A percentile compares a stretch with the other conserved stretches of the same genome.
Evolutionary conservation across 2,329 filamentous ascomycete genomes (phyloP).

Genomic region (Verticillium zaregamsianum): DNA sequence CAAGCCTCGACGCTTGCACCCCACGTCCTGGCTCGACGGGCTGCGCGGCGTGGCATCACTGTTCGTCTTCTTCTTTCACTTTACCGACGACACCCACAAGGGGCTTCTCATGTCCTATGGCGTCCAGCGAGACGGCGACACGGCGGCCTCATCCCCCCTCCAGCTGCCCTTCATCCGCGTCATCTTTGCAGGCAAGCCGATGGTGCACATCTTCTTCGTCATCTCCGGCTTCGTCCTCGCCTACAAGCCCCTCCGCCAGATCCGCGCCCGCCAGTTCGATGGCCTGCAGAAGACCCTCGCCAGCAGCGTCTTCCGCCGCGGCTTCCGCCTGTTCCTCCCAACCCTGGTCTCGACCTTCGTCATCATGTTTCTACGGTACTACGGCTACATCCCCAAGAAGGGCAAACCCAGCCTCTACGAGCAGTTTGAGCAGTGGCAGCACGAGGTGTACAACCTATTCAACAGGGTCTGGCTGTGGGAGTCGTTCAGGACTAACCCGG

Average conservation of each 20-base stretch:
- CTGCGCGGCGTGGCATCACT: constrained; percentile 44
- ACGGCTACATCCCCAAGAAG: constrained; percentile 26
- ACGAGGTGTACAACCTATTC: constrained; percentile 17
- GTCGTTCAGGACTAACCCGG: constrained; percentile 13
- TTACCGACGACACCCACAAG: constrained; percentile 35
- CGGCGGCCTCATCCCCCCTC: constrained; percentile 25
- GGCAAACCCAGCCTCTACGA: constrained; percentile 16
- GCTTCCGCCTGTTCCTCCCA: constrained; percentile 41
- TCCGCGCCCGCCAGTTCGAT: constrained; percentile 32
- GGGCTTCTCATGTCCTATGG: constrained; percentile 30
- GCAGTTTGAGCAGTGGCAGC: constrained; percentile 22
- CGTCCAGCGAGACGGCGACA: constrained; percentile 23
- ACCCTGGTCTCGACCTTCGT: constrained; percentile 37
- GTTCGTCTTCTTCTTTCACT: constrained; percentile 44
- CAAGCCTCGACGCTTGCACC: constrained; percentile 23
- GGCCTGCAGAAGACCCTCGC: constrained; percentile 34
- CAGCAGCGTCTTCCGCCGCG: constrained; percentile 42
- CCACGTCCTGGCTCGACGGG: constrained; percentile 45
- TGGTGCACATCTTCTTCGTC: constrained; percentile 49
- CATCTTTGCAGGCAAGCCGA: constrained; percentile 38
- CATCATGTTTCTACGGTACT: constrained; percentile 29
- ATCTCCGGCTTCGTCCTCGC: constrained; percentile 46
- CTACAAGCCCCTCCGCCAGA: constrained; percentile 36
- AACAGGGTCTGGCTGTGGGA: constrained; percentile 24
- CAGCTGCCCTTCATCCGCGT: constrained; percentile 41